phyloP scores from a whole-genome alignment of 2,329 filamentous ascomycete genomes.

The Calycina herbarum region DNA sequence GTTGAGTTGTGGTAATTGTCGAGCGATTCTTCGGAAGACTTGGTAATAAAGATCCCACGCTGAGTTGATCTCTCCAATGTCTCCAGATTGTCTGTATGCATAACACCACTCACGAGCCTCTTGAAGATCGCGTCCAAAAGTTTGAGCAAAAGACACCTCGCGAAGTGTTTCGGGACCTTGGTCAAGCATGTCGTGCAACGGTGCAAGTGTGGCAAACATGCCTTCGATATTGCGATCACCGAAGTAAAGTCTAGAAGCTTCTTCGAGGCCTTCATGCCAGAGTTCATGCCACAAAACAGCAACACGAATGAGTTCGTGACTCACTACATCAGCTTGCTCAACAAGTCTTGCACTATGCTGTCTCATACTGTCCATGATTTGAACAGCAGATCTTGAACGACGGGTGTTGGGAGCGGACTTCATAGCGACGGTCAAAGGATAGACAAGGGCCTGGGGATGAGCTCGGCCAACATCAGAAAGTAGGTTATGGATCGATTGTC shows the following conservation, averaged over 20 bases:
- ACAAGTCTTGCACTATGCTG: constrained; percentile 91
- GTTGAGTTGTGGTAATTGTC: constrained; percentile 90
- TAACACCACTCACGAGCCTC: constrained; percentile 97
- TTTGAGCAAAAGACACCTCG: constrained; percentile 96
- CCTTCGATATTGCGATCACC: constrained; percentile 96
- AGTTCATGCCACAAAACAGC: constrained; percentile 98
- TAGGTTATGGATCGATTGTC: constrained; percentile 87
- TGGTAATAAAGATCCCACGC: constrained; percentile 99
- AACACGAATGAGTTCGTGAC: constrained; percentile 93
- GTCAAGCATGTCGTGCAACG: constrained; percentile 88
- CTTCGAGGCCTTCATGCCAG: constrained; percentile 97
- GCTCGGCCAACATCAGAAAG: constrained; percentile 89
- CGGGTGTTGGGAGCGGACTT: constrained; percentile 83
- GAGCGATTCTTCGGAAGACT: constrained; percentile 92
- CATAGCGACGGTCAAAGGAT: constrained; percentile 95
- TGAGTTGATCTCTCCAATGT: constrained; percentile 93
- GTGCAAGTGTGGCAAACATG: constrained; percentile 90
- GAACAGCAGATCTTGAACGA: constrained; percentile 81
- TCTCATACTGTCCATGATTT: constrained; percentile 98
- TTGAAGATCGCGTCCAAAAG: constrained; percentile 90
- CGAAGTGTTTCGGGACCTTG: constrained; percentile 88
- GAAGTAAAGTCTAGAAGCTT: constrained; percentile 95
- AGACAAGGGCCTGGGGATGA: constrained; percentile 94
- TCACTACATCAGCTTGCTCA: constrained; percentile 92
- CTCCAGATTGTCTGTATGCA: constrained; percentile 83